These are phyloP conservation scores for Fraxinus paxiana DNA, from an alignment of 305 asterid genomes.

Conservation along the genomic window DNA sequence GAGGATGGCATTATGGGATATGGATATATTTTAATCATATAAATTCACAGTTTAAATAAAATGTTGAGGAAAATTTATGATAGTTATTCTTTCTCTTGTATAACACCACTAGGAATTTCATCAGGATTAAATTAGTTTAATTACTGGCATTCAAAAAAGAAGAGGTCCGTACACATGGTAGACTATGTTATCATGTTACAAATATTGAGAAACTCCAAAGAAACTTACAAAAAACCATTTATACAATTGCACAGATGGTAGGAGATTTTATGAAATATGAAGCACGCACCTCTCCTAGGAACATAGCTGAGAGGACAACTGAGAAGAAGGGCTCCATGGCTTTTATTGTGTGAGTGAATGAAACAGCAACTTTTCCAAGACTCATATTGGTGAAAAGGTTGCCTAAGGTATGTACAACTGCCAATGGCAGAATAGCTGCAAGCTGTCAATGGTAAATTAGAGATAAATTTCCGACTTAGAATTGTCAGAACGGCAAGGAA, in stretches of 20 bases:
- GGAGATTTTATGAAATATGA: neutral
- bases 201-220: no score
- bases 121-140: no score
- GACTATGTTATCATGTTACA: no score
- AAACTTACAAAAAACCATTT: no score
- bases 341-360: no score
- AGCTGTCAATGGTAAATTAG: conserved; percentile 47
- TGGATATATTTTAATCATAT: neutral
- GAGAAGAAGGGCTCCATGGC: conserved; percentile 98
- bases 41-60: neutral
- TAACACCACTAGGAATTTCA: no score
- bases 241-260: neutral
- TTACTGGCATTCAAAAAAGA: no score
- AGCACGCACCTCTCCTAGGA: conserved; percentile 73
- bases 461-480: neutral
- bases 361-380: conserved; percentile 92
- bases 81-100: no score
- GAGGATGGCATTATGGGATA: neutral
- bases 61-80: no score
- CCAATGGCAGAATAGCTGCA: conserved; percentile 81
- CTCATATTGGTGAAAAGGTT: conserved; percentile 95
- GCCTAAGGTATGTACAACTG: conserved; percentile 80
- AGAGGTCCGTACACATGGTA: no score
- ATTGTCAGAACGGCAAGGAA: conserved; percentile 1
- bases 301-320: conserved; percentile 32